A percentile compares a stretch with the other conserved stretches of the same genome.
phyloP scores from a whole-genome alignment of 768 basidiomycete genomes.

The Suillus variegatus region DNA sequence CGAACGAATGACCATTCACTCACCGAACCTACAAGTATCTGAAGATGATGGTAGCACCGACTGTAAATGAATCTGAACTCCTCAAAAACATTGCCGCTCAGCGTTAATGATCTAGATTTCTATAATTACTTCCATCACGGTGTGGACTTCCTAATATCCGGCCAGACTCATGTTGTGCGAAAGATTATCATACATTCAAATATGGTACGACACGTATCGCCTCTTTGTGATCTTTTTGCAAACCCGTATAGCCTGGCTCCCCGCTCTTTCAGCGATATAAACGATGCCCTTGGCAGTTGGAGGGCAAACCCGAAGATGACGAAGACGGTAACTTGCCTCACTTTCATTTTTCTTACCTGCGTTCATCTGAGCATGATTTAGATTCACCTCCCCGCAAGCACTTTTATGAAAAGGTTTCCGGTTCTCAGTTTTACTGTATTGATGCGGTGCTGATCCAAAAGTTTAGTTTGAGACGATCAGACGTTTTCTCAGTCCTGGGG shows the following conservation, averaged over 20 bases:
- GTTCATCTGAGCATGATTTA: slow-evolving; percentile 27
- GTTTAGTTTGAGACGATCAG: slow-evolving; percentile 74
- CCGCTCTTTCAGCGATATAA: slow-evolving; percentile 90
- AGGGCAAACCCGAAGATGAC: slow-evolving; percentile 77
- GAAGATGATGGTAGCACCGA: slow-evolving; percentile 54
- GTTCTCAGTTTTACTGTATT: neutral
- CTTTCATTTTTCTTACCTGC: neutral
- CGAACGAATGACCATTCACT: slow-evolving; percentile 83
- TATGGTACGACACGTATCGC: slow-evolving; percentile 53
- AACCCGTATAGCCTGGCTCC: slow-evolving; percentile 67
- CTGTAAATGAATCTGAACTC: slow-evolving; percentile 37
- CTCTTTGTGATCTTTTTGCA: slow-evolving; percentile 4
- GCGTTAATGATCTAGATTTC: slow-evolving; percentile 55
- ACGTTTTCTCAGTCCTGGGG: slow-evolving; percentile 74
- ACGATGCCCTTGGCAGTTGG: slow-evolving; percentile 89
- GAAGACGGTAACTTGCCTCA: slow-evolving; percentile 60
- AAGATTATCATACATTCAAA: slow-evolving; percentile 91
- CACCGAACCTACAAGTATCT: slow-evolving; percentile 40
- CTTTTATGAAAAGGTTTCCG: slow-evolving; percentile 65
- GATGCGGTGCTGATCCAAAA: neutral
- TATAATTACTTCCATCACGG: slow-evolving; percentile 95
- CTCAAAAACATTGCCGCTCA: slow-evolving; percentile 10
- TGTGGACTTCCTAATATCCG: slow-evolving; percentile 82
- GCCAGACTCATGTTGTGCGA: slow-evolving; percentile 66
- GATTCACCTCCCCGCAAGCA: slow-evolving; percentile 76